These are phyloP conservation scores for Nicotiana obtusifolia DNA, from an alignment of 257 asterid species.

Conservation along the genomic window DNA sequence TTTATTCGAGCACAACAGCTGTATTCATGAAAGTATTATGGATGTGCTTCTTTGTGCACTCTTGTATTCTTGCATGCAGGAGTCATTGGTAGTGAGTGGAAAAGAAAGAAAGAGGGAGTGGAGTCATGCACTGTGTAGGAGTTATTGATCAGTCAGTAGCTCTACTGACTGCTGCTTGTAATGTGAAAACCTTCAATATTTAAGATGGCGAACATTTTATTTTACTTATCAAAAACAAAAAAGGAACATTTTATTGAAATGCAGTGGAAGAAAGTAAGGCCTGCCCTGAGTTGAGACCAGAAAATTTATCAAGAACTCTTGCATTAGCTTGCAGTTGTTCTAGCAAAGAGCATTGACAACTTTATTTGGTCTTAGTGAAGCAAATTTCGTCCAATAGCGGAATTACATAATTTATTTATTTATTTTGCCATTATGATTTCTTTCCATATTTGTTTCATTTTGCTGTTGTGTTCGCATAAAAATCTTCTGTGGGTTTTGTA, in stretches of 20 bases:
- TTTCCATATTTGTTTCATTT: neutral
- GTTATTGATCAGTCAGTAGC: neutral
- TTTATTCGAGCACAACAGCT: neutral
- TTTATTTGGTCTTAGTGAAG: neutral
- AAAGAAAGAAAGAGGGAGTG: neutral
- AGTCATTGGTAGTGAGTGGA: neutral
- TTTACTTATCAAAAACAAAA: too few relatives aligned
- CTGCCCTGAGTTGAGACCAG: neutral
- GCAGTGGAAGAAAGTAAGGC: neutral
- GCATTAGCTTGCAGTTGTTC: neutral
- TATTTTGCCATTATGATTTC: neutral
- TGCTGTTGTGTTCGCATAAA: neutral
- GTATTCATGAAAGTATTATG: neutral
- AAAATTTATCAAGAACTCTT: neutral
- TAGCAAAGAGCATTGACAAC: neutral
- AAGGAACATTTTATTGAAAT: neutral
- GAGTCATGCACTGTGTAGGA: neutral
- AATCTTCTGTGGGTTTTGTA: slow-evolving; percentile 18
- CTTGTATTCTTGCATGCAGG: neutral
- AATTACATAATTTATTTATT: neutral
- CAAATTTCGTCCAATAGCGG: neutral
- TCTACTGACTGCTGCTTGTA: neutral
- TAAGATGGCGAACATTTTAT: neutral
- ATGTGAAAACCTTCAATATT: neutral
- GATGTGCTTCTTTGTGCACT: neutral